Percentiles rank a stretch among this genome's conserved stretches.
Conservation (phyloP, 2,329 filamentous ascomycete species). For the Aspergillus novoparasiticus region DNA sequence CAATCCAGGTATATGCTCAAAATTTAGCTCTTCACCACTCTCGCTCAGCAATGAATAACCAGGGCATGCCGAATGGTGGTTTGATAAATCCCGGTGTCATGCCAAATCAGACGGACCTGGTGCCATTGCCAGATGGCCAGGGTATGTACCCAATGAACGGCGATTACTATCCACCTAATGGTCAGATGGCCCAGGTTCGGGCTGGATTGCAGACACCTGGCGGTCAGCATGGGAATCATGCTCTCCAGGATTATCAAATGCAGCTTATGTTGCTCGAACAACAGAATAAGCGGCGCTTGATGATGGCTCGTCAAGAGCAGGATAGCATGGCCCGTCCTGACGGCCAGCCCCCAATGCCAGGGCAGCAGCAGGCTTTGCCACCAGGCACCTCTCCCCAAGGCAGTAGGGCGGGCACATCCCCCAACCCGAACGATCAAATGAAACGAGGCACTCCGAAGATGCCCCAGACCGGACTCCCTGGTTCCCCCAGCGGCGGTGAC, state of each 20-base stretch:
- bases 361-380: constrained; percentile 50
- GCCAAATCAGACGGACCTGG: constrained; percentile 79
- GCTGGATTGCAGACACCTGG: constrained; percentile 44
- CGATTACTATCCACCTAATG: constrained; percentile 60
- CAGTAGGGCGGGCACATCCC: constrained; percentile 60
- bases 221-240: constrained; percentile 57
- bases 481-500: constrained; percentile 60
- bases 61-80: constrained; percentile 72
- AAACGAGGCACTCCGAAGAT: constrained; percentile 65
- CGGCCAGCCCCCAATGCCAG: constrained; percentile 49
- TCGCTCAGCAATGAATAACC: constrained; percentile 76
- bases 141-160: constrained; percentile 45
- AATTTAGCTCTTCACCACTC: constrained; percentile 78
- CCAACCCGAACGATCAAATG: constrained; percentile 65
- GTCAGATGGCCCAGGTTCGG: constrained; percentile 56
- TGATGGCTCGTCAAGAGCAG: constrained; percentile 69
- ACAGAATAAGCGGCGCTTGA: constrained; percentile 67
- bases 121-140: constrained; percentile 68
- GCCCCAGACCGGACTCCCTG: constrained; percentile 57
- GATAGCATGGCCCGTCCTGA: constrained; percentile 60
- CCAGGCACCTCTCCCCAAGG: constrained; percentile 61
- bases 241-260: constrained; percentile 71
- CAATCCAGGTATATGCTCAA: constrained; percentile 83
- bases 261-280: constrained; percentile 70
- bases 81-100: constrained; percentile 66